Conservation (phyloP, 2,329 filamentous ascomycete species). For the Epichloe coenophiala region DNA sequence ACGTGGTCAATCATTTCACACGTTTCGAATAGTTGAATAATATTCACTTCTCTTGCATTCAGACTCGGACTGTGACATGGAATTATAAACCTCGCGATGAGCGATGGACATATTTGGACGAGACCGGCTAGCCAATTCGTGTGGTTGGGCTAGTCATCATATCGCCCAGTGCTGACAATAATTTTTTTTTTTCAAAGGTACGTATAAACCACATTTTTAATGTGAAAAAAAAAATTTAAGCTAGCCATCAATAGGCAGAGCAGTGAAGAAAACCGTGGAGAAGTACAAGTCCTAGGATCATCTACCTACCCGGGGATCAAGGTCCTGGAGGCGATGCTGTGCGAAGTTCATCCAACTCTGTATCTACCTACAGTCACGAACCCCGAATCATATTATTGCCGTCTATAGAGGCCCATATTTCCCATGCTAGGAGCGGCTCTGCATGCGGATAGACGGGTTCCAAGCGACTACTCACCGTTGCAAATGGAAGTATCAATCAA, state of each 20-base stretch:
- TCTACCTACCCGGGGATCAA: no score
- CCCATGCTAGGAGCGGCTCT: constrained; percentile 42
- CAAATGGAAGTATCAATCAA: constrained; percentile 32
- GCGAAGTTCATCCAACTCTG: constrained; percentile 40
- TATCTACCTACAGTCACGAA: constrained; percentile 37
- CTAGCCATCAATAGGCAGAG: no score
- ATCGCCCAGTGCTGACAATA: no score
- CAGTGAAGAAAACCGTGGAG: no score
- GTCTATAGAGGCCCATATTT: constrained; percentile 46
- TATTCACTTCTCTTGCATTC: neutral
- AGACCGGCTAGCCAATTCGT: no score
- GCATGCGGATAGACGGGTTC: constrained; percentile 47
- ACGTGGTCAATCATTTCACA: neutral
- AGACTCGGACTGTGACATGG: neutral
- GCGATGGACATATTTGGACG: neutral
- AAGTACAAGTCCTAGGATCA: no score
- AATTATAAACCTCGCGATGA: neutral
- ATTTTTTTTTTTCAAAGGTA: no score
- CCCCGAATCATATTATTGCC: constrained; percentile 40
- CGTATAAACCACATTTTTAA: no score
- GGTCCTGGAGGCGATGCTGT: constrained; percentile 33
- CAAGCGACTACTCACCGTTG: constrained; percentile 27
- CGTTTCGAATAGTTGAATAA: neutral
- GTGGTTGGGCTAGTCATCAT: no score
- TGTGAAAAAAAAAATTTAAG: no score